phyloP scores from a whole-genome alignment of 768 basidiomycete genomes.

The Lactarius quietus region DNA sequence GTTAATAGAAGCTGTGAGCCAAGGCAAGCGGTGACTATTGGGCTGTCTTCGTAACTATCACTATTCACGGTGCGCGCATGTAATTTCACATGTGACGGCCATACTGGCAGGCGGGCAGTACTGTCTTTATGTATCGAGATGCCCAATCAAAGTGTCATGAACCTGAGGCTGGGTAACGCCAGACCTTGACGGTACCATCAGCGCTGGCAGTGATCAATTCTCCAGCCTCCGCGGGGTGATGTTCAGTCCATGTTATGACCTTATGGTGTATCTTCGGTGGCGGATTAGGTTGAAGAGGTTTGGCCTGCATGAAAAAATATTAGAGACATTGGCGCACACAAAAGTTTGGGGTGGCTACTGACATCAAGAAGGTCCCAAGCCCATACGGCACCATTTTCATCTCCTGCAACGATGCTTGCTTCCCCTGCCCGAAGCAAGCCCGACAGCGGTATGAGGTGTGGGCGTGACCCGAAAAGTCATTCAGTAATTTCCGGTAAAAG shows the following conservation, averaged over 20 bases:
- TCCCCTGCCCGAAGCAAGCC: constrained; percentile 84
- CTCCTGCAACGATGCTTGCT: constrained; percentile 78
- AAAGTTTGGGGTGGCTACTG: constrained; percentile 31
- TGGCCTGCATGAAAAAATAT: constrained; percentile 47
- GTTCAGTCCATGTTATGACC: constrained; percentile 88
- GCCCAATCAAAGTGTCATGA: constrained; percentile 11
- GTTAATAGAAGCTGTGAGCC: constrained; percentile 16
- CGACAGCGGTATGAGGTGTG: constrained; percentile 76
- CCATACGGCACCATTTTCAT: constrained; percentile 88
- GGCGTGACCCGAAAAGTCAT: constrained; percentile 76
- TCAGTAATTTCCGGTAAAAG: constrained; percentile 77
- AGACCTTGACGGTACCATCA: constrained; percentile 89
- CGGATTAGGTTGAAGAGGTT: constrained; percentile 63
- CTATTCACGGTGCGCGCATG: background rate
- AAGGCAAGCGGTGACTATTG: constrained; percentile 19
- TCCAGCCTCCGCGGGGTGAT: constrained; percentile 74
- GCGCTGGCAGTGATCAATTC: constrained; percentile 89
- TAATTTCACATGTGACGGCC: background rate
- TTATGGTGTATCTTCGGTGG: constrained; percentile 79
- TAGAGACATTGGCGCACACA: background rate
- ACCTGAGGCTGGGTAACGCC: constrained; percentile 48
- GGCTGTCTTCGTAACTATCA: background rate
- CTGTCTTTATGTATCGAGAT: background rate
- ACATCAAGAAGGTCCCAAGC: constrained; percentile 93
- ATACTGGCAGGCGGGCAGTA: background rate